Evolutionary conservation across 164 flowering plant genomes (phyloP).

Genomic region (Vitis rotundifolia): DNA sequence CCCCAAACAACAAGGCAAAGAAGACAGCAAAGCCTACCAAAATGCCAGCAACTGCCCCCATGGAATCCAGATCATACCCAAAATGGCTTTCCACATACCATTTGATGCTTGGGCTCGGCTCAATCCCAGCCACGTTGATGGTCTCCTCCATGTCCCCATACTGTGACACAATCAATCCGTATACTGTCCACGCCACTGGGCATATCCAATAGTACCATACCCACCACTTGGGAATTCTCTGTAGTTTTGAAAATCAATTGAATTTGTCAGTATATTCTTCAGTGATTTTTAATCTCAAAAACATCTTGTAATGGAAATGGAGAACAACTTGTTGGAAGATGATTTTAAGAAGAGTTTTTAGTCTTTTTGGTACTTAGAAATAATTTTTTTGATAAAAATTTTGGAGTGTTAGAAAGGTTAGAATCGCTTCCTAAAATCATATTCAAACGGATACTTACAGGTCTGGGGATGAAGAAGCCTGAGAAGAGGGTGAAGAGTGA

Average conservation of each 20-base stretch:
- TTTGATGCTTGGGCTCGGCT: conserved; percentile 32
- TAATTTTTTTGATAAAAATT: too few relatives aligned
- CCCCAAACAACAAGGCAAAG: conserved; percentile 74
- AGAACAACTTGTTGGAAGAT: too few relatives aligned
- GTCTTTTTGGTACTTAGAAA: too few relatives aligned
- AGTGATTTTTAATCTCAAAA: too few relatives aligned
- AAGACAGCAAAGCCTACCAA: conserved; percentile 68
- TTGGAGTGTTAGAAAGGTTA: too few relatives aligned
- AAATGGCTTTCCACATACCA: conserved; percentile 49
- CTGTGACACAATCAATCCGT: conserved; percentile 75
- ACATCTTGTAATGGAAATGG: too few relatives aligned
- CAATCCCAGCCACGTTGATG: conserved; percentile 44
- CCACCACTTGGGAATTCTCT: conserved; percentile 92
- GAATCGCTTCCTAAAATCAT: too few relatives aligned
- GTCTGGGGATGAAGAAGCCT: too few relatives aligned
- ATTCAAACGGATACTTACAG: too few relatives aligned
- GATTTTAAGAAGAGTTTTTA: too few relatives aligned
- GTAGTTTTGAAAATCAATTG: conserved; percentile 15
- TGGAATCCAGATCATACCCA: conserved; percentile 64
- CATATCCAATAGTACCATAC: conserved; percentile 90
- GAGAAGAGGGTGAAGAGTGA: too few relatives aligned
- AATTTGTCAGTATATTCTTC: too few relatives aligned
- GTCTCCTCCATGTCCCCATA: conserved; percentile 54
- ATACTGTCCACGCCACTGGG: conserved; percentile 91
- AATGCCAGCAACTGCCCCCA: conserved; percentile 77